Conservation (phyloP, 2,329 filamentous ascomycete species). For the Neodidymelliopsis sp. region DNA sequence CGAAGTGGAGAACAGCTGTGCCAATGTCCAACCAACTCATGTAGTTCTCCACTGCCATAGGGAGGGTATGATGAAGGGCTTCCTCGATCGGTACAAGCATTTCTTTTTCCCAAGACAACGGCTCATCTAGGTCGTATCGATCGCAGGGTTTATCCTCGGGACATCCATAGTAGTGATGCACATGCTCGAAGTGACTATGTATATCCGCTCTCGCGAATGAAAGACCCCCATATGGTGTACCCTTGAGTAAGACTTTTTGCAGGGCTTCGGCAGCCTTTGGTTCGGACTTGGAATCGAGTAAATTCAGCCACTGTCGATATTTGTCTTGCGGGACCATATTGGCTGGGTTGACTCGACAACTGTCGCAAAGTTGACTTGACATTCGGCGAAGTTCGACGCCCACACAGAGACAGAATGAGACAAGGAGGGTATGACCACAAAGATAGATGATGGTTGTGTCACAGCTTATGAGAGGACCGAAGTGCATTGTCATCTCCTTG, state of each 20-base stretch:
- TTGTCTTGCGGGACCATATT: too few relatives aligned
- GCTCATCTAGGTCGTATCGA: neutral
- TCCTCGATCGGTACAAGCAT: conserved; percentile 51
- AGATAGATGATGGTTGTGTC: too few relatives aligned
- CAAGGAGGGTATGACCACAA: too few relatives aligned
- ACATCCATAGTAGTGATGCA: neutral
- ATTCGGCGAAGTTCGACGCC: too few relatives aligned
- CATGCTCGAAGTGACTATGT: neutral
- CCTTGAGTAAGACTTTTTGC: neutral
- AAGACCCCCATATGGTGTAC: neutral
- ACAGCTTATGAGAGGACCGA: too few relatives aligned
- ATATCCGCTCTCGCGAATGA: neutral
- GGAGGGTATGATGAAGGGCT: conserved; percentile 9
- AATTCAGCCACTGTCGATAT: neutral
- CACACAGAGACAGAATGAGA: too few relatives aligned
- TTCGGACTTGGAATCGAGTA: neutral
- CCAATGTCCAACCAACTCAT: neutral
- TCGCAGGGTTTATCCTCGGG: neutral
- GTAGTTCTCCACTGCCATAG: conserved; percentile 33
- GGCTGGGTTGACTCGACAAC: too few relatives aligned
- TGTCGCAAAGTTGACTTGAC: too few relatives aligned
- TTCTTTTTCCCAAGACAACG: conserved; percentile 12
- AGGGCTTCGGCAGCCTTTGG: neutral
- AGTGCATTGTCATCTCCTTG: too few relatives aligned
- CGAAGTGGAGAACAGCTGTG: conserved; percentile 38